Evolutionary conservation across 2,329 filamentous ascomycete genomes (phyloP), one percentile per base, ranked within the genome.

Genomic region (Cadophora gregata): DNA sequence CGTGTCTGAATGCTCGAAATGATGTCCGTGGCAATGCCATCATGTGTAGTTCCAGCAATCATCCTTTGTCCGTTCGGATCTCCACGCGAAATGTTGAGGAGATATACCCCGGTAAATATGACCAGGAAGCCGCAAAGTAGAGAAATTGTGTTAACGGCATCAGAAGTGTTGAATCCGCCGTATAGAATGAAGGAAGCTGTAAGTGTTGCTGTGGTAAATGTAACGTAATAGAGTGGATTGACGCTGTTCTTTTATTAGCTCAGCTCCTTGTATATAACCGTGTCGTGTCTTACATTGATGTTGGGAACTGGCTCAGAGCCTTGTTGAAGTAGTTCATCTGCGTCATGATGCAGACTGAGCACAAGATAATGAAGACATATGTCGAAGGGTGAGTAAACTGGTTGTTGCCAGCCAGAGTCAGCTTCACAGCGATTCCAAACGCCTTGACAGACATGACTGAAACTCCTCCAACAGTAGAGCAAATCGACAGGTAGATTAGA

Each of bases 281-380:
- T 19, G 60, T 62, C 56, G 16, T 47, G 31, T 83, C 92, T 78
- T 86, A 97, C 94, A 99, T 97, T 74, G 96, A 97, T 36, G 96
- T 97, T 33, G 93, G 95, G 81, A 98, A 99, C 76, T 96, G 93
- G 79, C 93, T 96, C 67, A 99, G 83, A 8, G 96, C 96, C 81
- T 99, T 99, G 85, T 99, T 99, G 81, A 99, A 97, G 80, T 99
- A 99, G 80, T 99, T 99, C 96, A 99, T 98, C 84, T 99, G 96
- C 9, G 94, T 97, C 72, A 99, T 80, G 77, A 99, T 98, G 83
- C 96, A 99, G 71, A 97, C 93, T 3, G 86, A 85, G 0, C 94
- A 96, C 71, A 98, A 88, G 72, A 99, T 97, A 80, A 95, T 90
- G 79, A 99, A 99, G 70, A 97, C 94, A 75, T 99, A 99, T 67